Evolutionary conservation across 1,284 basidiomycete species (phyloP).

Genomic region (Puccinia coronata): DNA sequence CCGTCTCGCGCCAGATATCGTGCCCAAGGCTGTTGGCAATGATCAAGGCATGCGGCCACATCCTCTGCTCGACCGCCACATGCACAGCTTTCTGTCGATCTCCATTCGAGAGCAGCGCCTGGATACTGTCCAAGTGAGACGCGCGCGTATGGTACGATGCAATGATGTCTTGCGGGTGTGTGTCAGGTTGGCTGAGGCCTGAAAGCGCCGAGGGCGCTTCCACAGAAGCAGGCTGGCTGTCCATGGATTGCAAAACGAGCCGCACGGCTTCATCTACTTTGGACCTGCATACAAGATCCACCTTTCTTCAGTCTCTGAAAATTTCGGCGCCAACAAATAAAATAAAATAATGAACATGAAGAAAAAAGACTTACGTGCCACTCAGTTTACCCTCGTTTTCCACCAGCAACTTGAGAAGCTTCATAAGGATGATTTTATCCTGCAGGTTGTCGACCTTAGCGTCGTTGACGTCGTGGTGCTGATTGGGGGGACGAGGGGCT

Average conservation of each 20-base stretch:
- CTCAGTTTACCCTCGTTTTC: slow-evolving; percentile 49
- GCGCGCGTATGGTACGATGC: slow-evolving; percentile 39
- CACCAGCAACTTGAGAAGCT: slow-evolving; percentile 45
- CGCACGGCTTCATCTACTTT: slow-evolving; percentile 49
- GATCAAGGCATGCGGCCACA: slow-evolving; percentile 96
- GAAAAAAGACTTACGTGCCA: slow-evolving; percentile 34
- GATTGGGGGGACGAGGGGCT: background rate
- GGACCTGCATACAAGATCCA: background rate
- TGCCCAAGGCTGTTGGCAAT: slow-evolving; percentile 91
- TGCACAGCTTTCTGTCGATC: slow-evolving; percentile 83
- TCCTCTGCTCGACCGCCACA: slow-evolving; percentile 78
- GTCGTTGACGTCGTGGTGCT: slow-evolving; percentile 1
- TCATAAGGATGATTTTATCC: slow-evolving; percentile 42
- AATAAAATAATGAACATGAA: background rate
- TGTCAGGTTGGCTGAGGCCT: background rate
- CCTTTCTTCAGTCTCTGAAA: background rate
- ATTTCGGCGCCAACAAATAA: background rate
- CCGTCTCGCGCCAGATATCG: slow-evolving; percentile 87
- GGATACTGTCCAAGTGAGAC: slow-evolving; percentile 54
- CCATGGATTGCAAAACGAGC: slow-evolving; percentile 29
- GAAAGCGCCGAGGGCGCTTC: background rate
- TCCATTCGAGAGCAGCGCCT: slow-evolving; percentile 63
- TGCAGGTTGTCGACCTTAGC: slow-evolving; percentile 22
- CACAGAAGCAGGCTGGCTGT: background rate
- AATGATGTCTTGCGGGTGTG: slow-evolving; percentile 30